A percentile compares a stretch with the other conserved stretches of the same genome.
phyloP scores from a whole-genome alignment of 2,329 filamentous ascomycete genomes.

The Cladophialophora bantiana region DNA sequence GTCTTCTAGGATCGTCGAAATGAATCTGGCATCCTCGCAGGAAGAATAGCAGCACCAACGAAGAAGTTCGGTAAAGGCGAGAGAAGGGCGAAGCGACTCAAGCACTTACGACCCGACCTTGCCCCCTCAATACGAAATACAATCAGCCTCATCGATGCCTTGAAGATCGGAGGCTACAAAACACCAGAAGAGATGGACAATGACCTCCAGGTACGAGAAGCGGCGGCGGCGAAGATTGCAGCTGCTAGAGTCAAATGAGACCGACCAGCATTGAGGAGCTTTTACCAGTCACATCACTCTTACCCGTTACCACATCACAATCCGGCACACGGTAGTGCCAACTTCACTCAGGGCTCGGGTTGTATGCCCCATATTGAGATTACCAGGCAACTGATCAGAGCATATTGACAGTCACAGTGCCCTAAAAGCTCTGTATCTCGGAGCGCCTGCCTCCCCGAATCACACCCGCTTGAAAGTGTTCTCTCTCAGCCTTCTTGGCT shows the following conservation, averaged over 20 bases:
- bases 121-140: conserved; percentile 29
- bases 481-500: neutral
- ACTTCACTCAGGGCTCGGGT: neutral
- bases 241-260: conserved; percentile 20
- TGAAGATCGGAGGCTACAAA: conserved; percentile 38
- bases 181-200: conserved; percentile 26
- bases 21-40: neutral
- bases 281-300: conserved; percentile 3
- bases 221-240: conserved; percentile 15
- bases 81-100: conserved; percentile 32
- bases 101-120: conserved; percentile 36
- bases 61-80: conserved; percentile 22
- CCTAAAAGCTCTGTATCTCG: conserved; percentile 4
- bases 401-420: conserved; percentile 16
- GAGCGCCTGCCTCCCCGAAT: neutral
- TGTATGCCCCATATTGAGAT: neutral
- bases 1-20: conserved; percentile 12
- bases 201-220: conserved; percentile 35
- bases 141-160: conserved; percentile 28
- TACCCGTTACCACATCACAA: neutral
- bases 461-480: neutral
- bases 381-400: conserved; percentile 5
- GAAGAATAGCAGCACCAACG: neutral
- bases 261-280: neutral
- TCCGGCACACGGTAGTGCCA: neutral